Conservation (phyloP, 2,329 filamentous ascomycete genomes). For the Diaporthe vexans region DNA sequence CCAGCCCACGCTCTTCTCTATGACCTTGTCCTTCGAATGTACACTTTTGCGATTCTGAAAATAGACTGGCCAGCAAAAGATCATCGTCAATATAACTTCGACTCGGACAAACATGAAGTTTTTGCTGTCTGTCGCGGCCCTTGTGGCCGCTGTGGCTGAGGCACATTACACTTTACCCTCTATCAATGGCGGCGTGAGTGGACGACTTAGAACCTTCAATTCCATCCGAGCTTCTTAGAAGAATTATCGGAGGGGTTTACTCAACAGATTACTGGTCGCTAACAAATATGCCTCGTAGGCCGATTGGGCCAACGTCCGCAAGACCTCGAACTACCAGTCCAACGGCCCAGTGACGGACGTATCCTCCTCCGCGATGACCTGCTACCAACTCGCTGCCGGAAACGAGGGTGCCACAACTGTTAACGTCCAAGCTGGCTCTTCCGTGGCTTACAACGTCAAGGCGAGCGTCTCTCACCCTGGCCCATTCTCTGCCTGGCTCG, state of each 20-base stretch:
- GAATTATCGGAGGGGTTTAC: background rate
- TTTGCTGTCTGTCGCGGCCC: constrained; percentile 2
- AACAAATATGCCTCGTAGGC: background rate
- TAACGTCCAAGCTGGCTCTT: constrained; percentile 59
- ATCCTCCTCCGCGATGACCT: constrained; percentile 62
- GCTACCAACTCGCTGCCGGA: constrained; percentile 61
- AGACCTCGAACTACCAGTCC: constrained; percentile 64
- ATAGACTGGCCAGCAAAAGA: background rate
- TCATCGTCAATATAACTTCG: no score
- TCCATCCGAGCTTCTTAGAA: background rate
- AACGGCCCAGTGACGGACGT: constrained; percentile 65
- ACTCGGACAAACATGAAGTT: constrained; percentile 13
- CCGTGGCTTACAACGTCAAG: constrained; percentile 59
- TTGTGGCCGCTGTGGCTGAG: constrained; percentile 14
- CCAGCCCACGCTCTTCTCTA: background rate
- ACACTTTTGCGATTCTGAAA: background rate
- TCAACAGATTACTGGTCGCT: background rate
- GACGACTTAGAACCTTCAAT: background rate
- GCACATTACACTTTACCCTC: constrained; percentile 34
- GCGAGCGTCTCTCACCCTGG: constrained; percentile 59
- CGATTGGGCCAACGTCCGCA: constrained; percentile 63
- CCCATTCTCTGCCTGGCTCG: constrained; percentile 57
- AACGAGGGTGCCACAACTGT: constrained; percentile 57
- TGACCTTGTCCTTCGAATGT: no score
- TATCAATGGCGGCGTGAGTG: constrained; percentile 30